These are phyloP conservation scores for Alternaria dauci DNA, from an alignment of 2,329 filamentous ascomycete genomes.

Conservation along the genomic window DNA sequence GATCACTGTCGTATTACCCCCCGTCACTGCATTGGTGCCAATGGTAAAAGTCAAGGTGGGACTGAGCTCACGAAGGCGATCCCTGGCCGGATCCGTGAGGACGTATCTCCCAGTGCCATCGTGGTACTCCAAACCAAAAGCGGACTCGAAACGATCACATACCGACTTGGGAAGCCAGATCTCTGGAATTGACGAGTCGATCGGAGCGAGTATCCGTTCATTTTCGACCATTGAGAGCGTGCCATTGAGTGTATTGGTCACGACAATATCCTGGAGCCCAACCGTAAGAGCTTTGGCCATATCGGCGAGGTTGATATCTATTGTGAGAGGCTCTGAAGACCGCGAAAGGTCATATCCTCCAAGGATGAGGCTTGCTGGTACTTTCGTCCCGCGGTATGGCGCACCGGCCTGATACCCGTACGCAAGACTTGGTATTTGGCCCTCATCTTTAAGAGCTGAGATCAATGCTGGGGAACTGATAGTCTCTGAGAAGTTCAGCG, in stretches of 20 bases:
- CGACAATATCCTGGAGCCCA: background rate
- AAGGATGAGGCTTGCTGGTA: conserved; percentile 2
- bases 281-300: background rate
- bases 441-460: background rate
- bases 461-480: background rate
- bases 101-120: background rate
- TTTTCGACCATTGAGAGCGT: background rate
- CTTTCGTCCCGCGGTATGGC: background rate
- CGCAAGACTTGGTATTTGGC: background rate
- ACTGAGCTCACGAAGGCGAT: background rate
- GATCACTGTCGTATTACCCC: conserved; percentile 30
- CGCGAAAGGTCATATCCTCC: conserved; percentile 3
- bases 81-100: background rate
- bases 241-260: background rate
- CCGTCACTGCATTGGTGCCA: background rate
- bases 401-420: conserved; percentile 7
- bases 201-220: background rate
- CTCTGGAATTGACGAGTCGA: conserved; percentile 1
- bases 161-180: conserved; percentile 3
- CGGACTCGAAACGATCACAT: conserved; percentile 7
- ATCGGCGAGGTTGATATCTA: background rate
- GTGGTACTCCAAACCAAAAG: conserved; percentile 2
- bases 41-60: background rate
- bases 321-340: background rate
- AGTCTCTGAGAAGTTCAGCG: background rate